A percentile compares a stretch with the other conserved stretches of the same genome.
These are phyloP conservation scores for Vigna mungo DNA, from an alignment of 306 rosid species.

Conservation along the genomic window DNA sequence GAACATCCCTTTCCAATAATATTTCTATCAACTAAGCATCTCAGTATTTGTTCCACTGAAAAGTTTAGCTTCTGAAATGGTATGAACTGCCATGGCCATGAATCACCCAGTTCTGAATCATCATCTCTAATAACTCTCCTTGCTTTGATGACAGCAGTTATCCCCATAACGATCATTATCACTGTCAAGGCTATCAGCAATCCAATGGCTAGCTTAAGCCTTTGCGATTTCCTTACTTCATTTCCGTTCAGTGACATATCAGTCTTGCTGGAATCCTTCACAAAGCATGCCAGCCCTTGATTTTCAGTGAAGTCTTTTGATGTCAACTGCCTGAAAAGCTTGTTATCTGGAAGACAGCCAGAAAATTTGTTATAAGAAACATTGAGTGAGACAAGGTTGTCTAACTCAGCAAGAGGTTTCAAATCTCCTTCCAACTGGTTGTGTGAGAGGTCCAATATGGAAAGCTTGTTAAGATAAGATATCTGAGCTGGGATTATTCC, in stretches of 20 bases:
- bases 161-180: constrained; percentile 76
- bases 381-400: constrained; percentile 90
- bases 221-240: constrained; percentile 56
- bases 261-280: constrained; percentile 49
- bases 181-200: constrained; percentile 72
- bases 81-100: constrained; percentile 92
- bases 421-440: constrained; percentile 84
- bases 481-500: constrained; percentile 79
- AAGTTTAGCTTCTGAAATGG: constrained; percentile 93
- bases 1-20: constrained; percentile 93
- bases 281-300: constrained; percentile 77
- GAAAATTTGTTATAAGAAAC: constrained; percentile 77
- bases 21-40: constrained; percentile 74
- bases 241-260: constrained; percentile 50
- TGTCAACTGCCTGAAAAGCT: constrained; percentile 80
- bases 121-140: constrained; percentile 60
- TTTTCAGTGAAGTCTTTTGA: constrained; percentile 74
- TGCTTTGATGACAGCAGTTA: constrained; percentile 79
- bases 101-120: constrained; percentile 82
- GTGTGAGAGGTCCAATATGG: constrained; percentile 79
- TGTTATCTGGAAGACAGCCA: constrained; percentile 87
- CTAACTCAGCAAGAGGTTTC: constrained; percentile 64
- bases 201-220: constrained; percentile 75
- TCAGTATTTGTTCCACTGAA: constrained; percentile 78
- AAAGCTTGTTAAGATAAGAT: constrained; percentile 81